Evolutionary conservation across 2,329 filamentous ascomycete genomes (phyloP).

Genomic region (Epichloe baconii): DNA sequence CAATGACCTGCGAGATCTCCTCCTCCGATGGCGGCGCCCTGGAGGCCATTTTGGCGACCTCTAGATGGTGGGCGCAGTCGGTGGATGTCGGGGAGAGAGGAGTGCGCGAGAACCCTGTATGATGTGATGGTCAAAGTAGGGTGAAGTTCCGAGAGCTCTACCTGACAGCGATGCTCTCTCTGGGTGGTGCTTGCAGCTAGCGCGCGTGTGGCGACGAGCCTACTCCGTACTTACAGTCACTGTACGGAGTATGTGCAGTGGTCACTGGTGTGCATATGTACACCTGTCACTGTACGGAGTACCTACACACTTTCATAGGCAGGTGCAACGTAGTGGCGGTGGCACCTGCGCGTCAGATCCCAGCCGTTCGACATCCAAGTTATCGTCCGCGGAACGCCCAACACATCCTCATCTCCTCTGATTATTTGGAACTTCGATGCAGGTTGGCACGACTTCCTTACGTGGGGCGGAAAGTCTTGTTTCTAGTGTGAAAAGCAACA

Average conservation of each 20-base stretch:
- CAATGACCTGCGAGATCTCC: slow-evolving; percentile 27
- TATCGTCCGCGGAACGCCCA: too few species aligned
- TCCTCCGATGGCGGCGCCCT: slow-evolving; percentile 25
- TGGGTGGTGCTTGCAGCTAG: not conserved
- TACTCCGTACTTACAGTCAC: not conserved
- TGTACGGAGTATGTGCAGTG: too few species aligned
- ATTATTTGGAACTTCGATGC: too few species aligned
- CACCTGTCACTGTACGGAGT: too few species aligned
- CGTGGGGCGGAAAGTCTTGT: too few species aligned
- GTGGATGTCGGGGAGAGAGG: not conserved
- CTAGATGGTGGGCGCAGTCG: not conserved
- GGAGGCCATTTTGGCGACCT: slow-evolving; percentile 16
- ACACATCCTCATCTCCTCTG: too few species aligned
- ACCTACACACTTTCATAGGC: too few species aligned
- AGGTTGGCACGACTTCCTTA: too few species aligned
- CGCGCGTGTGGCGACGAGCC: not conserved
- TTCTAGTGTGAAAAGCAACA: not conserved
- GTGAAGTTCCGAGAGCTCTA: not conserved
- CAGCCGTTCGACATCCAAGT: too few species aligned
- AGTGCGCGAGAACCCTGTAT: not conserved
- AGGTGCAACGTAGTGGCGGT: too few species aligned
- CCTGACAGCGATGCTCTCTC: not conserved
- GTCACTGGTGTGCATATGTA: too few species aligned
- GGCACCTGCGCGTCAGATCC: not conserved
- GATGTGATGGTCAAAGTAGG: not conserved